phyloP scores from a whole-genome alignment of 2,329 filamentous ascomycete genomes.

The Zymoseptoria passerinii region DNA sequence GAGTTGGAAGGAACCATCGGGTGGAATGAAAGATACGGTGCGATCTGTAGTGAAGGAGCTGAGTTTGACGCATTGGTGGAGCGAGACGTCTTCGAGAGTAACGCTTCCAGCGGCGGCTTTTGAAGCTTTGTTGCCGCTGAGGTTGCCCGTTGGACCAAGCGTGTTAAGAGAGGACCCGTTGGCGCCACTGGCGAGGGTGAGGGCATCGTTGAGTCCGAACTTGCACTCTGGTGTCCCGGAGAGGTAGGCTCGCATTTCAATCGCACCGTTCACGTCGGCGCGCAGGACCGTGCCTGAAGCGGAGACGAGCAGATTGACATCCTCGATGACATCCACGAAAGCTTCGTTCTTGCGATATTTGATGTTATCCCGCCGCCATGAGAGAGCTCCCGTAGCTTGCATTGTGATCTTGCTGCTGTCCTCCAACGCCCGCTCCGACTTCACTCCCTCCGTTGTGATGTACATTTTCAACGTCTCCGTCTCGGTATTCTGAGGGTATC shows the following conservation, averaged over 20 bases:
- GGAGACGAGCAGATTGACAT: slow-evolving; percentile 98
- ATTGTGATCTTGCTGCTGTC: slow-evolving; percentile 98
- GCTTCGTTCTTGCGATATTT: slow-evolving; percentile 99
- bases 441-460: slow-evolving; percentile 98
- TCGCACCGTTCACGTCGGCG: slow-evolving; percentile 93
- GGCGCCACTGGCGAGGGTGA: slow-evolving; percentile 62
- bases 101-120: slow-evolving; percentile 93
- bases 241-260: slow-evolving; percentile 96
- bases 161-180: not conserved
- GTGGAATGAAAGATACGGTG: slow-evolving; percentile 94
- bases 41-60: slow-evolving; percentile 94
- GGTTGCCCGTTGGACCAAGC: slow-evolving; percentile 60
- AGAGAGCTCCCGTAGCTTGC: slow-evolving; percentile 94
- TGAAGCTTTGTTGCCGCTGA: slow-evolving; percentile 76
- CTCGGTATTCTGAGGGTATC: slow-evolving; percentile 97
- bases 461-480: slow-evolving; percentile 99
- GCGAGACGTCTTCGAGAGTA: slow-evolving; percentile 94
- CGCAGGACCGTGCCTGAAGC: slow-evolving; percentile 89
- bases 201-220: slow-evolving; percentile 91
- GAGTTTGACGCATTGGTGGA: slow-evolving; percentile 97
- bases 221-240: slow-evolving; percentile 97
- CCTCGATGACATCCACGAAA: slow-evolving; percentile 98
- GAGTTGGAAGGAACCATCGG: slow-evolving; percentile 94
- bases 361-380: slow-evolving; percentile 94
- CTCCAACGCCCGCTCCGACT: slow-evolving; percentile 72